Percentiles rank a stretch among this genome's conserved stretches.
Evolutionary conservation across 179 eudicot species (phyloP).

Genomic region (Silene coronaria): DNA sequence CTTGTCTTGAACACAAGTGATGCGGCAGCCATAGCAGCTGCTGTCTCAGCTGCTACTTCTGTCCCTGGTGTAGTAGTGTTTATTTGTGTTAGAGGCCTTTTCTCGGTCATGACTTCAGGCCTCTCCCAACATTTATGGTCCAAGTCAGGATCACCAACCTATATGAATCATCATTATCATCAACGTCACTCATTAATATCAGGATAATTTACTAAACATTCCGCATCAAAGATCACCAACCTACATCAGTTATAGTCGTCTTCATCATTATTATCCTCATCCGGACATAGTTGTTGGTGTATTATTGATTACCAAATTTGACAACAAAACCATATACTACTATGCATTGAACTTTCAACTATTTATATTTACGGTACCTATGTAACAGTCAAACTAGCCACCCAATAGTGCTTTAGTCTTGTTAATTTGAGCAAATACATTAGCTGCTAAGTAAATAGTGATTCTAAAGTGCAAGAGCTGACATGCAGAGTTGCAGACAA

Average conservation of each 20-base stretch:
- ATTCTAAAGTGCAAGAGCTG: background rate
- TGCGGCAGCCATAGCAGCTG: conserved; percentile 96
- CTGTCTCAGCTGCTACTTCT: conserved; percentile 94
- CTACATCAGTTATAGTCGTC: too few species aligned
- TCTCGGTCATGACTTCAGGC: conserved; percentile 74
- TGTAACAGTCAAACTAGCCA: background rate
- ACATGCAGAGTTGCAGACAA: background rate
- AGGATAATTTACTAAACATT: background rate
- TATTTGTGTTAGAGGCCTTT: conserved; percentile 69
- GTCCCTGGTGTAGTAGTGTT: conserved; percentile 75
- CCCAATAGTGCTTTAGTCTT: background rate
- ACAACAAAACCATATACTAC: background rate
- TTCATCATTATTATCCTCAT: too few species aligned
- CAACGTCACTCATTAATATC: background rate
- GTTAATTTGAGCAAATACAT: background rate
- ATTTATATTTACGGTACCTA: background rate
- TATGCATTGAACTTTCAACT: background rate
- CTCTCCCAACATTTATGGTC: conserved; percentile 94
- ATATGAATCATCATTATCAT: conserved; percentile 12
- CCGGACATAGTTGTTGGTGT: too few species aligned
- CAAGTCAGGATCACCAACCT: conserved; percentile 89
- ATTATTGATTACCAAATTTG: background rate
- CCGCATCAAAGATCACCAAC: background rate
- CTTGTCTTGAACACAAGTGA: conserved; percentile 70
- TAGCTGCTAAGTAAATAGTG: background rate